Percentiles rank a stretch among this genome's conserved stretches.
These are phyloP conservation scores for Aspergillus sp. DNA, from an alignment of 2,329 filamentous ascomycete genomes.

Conservation along the genomic window DNA sequence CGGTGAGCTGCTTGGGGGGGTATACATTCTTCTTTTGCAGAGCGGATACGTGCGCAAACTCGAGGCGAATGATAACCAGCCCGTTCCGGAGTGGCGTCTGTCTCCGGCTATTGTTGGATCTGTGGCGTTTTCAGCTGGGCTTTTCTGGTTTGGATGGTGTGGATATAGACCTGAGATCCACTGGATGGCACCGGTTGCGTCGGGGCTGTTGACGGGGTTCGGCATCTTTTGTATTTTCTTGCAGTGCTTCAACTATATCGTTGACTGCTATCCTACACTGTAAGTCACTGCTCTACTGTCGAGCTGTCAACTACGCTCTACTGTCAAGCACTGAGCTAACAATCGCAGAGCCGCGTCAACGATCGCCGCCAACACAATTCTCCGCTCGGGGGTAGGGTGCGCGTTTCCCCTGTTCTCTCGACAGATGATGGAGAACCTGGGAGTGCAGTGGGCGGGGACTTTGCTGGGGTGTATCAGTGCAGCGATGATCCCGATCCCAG, in stretches of 20 bases:
- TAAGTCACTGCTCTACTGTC: slow-evolving; percentile 22
- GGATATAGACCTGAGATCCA: slow-evolving; percentile 33
- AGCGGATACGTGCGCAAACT: slow-evolving; percentile 31
- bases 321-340: not conserved
- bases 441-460: slow-evolving; percentile 41
- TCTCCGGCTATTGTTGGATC: slow-evolving; percentile 34
- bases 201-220: slow-evolving; percentile 8
- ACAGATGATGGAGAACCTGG: slow-evolving; percentile 41
- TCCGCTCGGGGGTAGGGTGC: slow-evolving; percentile 39
- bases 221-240: slow-evolving; percentile 14
- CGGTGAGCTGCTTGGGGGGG: slow-evolving; percentile 29
- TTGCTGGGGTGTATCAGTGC: slow-evolving; percentile 38
- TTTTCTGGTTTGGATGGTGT: slow-evolving; percentile 43
- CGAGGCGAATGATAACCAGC: slow-evolving; percentile 28
- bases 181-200: slow-evolving; percentile 23
- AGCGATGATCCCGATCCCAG: slow-evolving; percentile 39
- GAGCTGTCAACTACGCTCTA: not conserved
- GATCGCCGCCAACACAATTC: slow-evolving; percentile 41
- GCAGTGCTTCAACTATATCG: slow-evolving; percentile 33
- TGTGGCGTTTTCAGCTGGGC: slow-evolving; percentile 32
- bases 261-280: slow-evolving; percentile 43
- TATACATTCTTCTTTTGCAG: slow-evolving; percentile 31
- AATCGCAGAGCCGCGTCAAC: slow-evolving; percentile 36
- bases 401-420: slow-evolving; percentile 40
- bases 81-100: slow-evolving; percentile 37